These are phyloP conservation scores for Penicillium paneum DNA, from an alignment of 2,329 filamentous ascomycete genomes.

Conservation along the genomic window DNA sequence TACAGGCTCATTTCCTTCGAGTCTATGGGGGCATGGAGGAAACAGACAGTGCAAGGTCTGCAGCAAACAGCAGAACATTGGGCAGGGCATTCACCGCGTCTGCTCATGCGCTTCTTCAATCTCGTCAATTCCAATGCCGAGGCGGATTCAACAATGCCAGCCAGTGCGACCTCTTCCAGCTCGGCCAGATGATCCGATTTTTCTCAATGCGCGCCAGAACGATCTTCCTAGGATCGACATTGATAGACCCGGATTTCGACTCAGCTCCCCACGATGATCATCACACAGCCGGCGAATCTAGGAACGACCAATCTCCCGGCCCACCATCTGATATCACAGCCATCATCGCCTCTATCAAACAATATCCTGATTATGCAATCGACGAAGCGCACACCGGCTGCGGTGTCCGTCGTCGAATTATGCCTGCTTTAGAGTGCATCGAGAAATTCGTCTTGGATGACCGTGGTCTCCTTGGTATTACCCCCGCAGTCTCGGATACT, in stretches of 20 bases:
- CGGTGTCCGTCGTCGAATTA: constrained; percentile 41
- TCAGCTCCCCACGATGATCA: constrained; percentile 17
- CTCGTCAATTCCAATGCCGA: constrained; percentile 39
- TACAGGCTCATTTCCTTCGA: constrained; percentile 43
- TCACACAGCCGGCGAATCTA: not conserved
- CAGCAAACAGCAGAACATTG: constrained; percentile 8
- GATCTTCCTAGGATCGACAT: constrained; percentile 41
- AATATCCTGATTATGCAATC: constrained; percentile 45
- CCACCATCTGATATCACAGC: constrained; percentile 31
- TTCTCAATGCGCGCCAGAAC: constrained; percentile 42
- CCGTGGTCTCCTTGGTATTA: constrained; percentile 32
- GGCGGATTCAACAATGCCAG: constrained; percentile 42
- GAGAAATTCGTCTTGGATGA: constrained; percentile 36
- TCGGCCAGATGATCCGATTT: constrained; percentile 46
- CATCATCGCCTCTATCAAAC: constrained; percentile 39
- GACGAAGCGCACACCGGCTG: constrained; percentile 43
- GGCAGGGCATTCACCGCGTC: constrained; percentile 17
- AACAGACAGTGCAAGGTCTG: constrained; percentile 15
- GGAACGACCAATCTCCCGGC: constrained; percentile 5
- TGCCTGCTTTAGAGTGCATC: constrained; percentile 39
- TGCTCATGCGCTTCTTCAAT: constrained; percentile 9
- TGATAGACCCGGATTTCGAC: constrained; percentile 36
- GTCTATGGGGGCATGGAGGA: constrained; percentile 40
- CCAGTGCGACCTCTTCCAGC: constrained; percentile 45
- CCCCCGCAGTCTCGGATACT: constrained; percentile 14